Base-by-base conservation (phyloP, 352 stramenopile species). In the Plasmopara muralis region DNA sequence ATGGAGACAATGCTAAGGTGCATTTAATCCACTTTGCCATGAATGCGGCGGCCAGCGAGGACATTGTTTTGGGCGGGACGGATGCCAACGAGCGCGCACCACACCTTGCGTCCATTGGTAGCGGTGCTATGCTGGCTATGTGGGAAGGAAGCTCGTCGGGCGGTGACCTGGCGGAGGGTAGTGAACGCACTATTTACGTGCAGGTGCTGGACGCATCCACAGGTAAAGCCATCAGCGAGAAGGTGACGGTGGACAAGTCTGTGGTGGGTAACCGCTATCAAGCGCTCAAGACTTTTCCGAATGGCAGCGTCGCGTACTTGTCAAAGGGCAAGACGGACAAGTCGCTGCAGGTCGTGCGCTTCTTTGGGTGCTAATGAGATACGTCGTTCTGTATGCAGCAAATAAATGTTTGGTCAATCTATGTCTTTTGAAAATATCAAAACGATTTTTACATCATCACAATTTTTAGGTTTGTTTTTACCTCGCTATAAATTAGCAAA, bases 221-320 rank as follows among this genome's bases (percentile, higher is more conserved):
- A 15, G 72, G 72, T 42, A 48, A 63, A 15, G 40, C 66, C 20
- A 68, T 83, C 52, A 80, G 75, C 47, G 55, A 66, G 1, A 71
- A 70, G 15, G 62, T 74, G 33, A 72, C 64, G 15, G 63, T 85
- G 14, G 70, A 70, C 40, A 62, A 53, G 9, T 57, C 57, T 9
- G 63, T 83, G 42, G 55, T 70, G 44, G 75, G 75, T 53, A 86
- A 87, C 56, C 66, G 73, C 9, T 86, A 83, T 66, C 73, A 84
- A 61, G 75, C 70, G 31, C 61, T 86, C 49, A 78, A 73, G 43
- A 53, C 49, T 31, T 81, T 61, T 55, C 64, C 70, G 16, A 70
- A 85, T 39, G 72, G 74, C 38, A 74, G 57, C 4, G 71, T 83
- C 6, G 74, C 67, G 9, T 81, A 83, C 60, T 31, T 83, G 43